Evolutionary conservation across 225 moss, liverwort and hornwort genomes (phyloP).

Genomic region (Pseudisothecium myosuroides): DNA sequence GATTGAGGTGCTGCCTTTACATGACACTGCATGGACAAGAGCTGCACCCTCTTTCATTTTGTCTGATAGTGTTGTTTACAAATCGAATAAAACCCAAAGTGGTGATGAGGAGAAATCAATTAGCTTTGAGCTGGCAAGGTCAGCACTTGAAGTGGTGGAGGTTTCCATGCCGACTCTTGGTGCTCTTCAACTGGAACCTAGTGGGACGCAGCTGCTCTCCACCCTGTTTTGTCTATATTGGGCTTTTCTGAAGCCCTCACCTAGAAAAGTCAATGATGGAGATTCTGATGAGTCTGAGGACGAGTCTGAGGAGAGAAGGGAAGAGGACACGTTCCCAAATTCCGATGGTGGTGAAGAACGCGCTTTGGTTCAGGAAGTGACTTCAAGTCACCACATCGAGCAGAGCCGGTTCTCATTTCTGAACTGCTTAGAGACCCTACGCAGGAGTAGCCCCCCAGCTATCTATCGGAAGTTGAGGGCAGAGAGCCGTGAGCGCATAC

Average conservation of each 20-base stretch:
- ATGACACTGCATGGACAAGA: constrained; percentile 38
- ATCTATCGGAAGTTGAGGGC: constrained; percentile 34
- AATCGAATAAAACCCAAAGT: neutral
- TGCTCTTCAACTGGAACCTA: constrained; percentile 30
- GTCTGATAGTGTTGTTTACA: neutral
- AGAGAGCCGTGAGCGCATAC: constrained; percentile 42
- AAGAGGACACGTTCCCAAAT: neutral
- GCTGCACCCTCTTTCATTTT: constrained; percentile 38
- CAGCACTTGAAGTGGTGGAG: constrained; percentile 47
- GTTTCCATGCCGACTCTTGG: constrained; percentile 34
- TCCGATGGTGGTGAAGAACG: neutral
- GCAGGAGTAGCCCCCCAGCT: constrained; percentile 14
- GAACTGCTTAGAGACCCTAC: constrained; percentile 33
- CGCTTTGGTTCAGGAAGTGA: neutral
- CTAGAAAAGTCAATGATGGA: constrained; percentile 1
- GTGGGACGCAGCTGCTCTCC: constrained; percentile 54
- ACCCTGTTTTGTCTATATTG: constrained; percentile 71
- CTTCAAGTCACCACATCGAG: constrained; percentile 15
- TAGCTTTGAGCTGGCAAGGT: constrained; percentile 40
- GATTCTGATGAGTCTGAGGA: constrained; percentile 31
- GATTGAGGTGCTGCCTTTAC: constrained; percentile 35
- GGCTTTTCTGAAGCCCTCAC: constrained; percentile 39
- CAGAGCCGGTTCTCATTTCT: constrained; percentile 26
- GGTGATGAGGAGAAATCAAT: constrained; percentile 5
- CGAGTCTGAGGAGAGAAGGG: constrained; percentile 33